A percentile compares a stretch with the other conserved stretches of the same genome.
phyloP scores from a whole-genome alignment of 345 rosid genomes.

The Citrus sinensis region DNA sequence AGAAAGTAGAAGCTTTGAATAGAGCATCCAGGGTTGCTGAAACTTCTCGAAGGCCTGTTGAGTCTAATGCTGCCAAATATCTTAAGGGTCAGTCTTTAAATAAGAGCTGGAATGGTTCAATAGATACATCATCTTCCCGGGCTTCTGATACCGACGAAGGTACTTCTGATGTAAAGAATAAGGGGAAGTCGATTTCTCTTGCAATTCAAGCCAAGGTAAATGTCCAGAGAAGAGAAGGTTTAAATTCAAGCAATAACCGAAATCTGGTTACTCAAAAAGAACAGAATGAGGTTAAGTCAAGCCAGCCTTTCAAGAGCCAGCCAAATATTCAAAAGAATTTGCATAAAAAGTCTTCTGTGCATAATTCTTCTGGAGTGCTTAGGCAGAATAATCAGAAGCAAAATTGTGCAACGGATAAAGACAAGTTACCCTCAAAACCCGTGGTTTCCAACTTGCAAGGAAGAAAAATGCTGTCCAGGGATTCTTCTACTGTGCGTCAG shows the following conservation, averaged over 20 bases:
- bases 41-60: conserved; percentile 41
- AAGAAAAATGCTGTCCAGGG: conserved; percentile 38
- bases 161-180: conserved; percentile 43
- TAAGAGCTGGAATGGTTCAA: conserved; percentile 69
- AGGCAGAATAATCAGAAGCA: conserved; percentile 93
- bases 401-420: conserved; percentile 47
- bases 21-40: conserved; percentile 43
- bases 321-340: conserved; percentile 46
- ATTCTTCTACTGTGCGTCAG: conserved; percentile 32
- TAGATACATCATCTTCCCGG: conserved; percentile 33
- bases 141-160: conserved; percentile 45
- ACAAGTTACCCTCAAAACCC: conserved; percentile 43
- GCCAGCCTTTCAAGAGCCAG: conserved; percentile 57
- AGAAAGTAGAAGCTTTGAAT: conserved; percentile 44
- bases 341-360: conserved; percentile 41
- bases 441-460: conserved; percentile 30
- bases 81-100: conserved; percentile 63
- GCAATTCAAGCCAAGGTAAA: conserved; percentile 88
- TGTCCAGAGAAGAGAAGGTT: conserved; percentile 70
- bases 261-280: conserved; percentile 44
- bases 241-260: conserved; percentile 34
- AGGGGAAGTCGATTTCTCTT: conserved; percentile 72
- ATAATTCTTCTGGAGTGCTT: conserved; percentile 52
- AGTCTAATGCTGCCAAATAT: conserved; percentile 51
- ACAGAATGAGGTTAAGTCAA: conserved; percentile 44